These are phyloP conservation scores for Pleurotus citrinopileatus DNA, from an alignment of 768 basidiomycete species.

Conservation along the genomic window DNA sequence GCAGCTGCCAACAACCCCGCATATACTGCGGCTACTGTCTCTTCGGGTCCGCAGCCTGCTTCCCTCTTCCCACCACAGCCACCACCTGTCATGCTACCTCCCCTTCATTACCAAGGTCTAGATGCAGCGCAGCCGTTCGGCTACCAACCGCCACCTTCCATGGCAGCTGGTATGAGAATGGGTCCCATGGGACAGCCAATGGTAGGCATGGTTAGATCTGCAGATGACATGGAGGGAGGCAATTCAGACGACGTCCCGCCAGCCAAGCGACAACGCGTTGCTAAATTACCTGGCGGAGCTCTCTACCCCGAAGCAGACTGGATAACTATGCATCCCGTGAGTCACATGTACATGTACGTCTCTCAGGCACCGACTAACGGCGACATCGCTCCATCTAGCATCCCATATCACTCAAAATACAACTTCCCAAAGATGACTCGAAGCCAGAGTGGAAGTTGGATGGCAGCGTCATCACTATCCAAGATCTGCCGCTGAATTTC, in stretches of 20 bases:
- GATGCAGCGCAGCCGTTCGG: slow-evolving; percentile 78
- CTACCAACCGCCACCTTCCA: slow-evolving; percentile 49
- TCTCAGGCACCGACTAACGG: slow-evolving; percentile 5
- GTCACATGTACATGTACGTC: slow-evolving; percentile 19
- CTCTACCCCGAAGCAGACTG: slow-evolving; percentile 88
- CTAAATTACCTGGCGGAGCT: slow-evolving; percentile 81
- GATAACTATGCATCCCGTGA: slow-evolving; percentile 84
- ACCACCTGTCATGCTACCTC: slow-evolving; percentile 78
- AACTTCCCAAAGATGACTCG: slow-evolving; percentile 76
- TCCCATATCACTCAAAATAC: slow-evolving; percentile 81
- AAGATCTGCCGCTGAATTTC: slow-evolving; percentile 80
- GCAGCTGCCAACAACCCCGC: slow-evolving; percentile 45
- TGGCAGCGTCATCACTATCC: slow-evolving; percentile 72
- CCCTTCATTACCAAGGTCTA: slow-evolving; percentile 81
- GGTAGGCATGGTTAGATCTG: slow-evolving; percentile 71
- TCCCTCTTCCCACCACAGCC: slow-evolving; percentile 57
- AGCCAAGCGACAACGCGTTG: slow-evolving; percentile 84
- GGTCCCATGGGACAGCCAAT: slow-evolving; percentile 46
- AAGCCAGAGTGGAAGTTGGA: slow-evolving; percentile 95
- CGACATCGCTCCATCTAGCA: slow-evolving; percentile 42
- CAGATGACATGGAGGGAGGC: slow-evolving; percentile 77
- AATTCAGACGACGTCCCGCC: slow-evolving; percentile 63
- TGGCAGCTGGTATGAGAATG: slow-evolving; percentile 58
- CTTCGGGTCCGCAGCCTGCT: slow-evolving; percentile 90
- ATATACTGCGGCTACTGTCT: slow-evolving; percentile 82